Evolutionary conservation across 2,329 filamentous ascomycete species (phyloP), one percentile per base, ranked within the genome.

Genomic region (Zymoseptoria ardabiliae): DNA sequence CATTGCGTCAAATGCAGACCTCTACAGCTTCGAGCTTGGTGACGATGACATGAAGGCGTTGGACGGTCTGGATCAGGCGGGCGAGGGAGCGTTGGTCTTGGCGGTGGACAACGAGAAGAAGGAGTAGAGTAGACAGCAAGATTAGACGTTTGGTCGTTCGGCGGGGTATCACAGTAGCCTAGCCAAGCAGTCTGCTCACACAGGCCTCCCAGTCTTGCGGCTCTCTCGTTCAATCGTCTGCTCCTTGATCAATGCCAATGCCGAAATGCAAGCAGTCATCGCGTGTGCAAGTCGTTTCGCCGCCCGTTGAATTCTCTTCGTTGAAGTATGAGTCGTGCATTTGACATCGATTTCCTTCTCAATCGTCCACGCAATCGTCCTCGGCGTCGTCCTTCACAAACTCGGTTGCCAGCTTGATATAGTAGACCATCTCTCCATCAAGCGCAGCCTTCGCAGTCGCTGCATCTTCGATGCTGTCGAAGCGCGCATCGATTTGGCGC

Each of bases 1-100:
- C 11, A 90, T 91, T 63, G 76, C 78, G 60, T 81, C 85, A 70
- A 92, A 91, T 67, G 78, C 79, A 0, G 75, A 85, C 57, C 78
- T 89, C 0, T 88, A 81, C 70, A 78, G 78, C 57, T 88, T 89
- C 69, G 75, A 79, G 30, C 73, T 89, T 13, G 75, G 74, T 5
- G 69, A 74, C 13, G 79, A 81, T 7, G 85, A 89, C 59, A 84
- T 89, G 82, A 67, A 69, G 41, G 70, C 70, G 28, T 68, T 86
- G 54, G 76, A 85, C 71, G 73, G 65, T 3, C 67, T 84, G 53
- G 81, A 84, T 59, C 64, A 73, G 54, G 70, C 69, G 20, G 62
- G 61, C 8, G 63, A 64, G 20, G 69, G 68, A n/a, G 66, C 71
- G 41, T 63, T 74, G 41, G 71, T 73, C 10, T 56, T 71, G 61